Evolutionary conservation across 345 rosid species (phyloP), one percentile per base, ranked within the genome.

Genomic region (Citrus reticulata): DNA sequence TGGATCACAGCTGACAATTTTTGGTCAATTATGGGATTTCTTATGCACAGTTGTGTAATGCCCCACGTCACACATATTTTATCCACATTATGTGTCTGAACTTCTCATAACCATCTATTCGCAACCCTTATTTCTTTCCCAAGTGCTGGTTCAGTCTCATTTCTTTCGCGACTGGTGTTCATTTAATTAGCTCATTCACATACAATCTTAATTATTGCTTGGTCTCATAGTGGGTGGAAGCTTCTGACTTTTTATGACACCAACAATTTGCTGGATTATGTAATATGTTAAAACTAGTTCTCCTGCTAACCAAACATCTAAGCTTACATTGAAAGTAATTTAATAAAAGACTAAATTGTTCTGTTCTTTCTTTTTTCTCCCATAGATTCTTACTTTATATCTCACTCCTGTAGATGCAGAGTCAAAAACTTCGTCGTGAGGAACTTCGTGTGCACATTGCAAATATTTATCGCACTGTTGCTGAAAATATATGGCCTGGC

Each of bases 401-500:
- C 71, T 55, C 57, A 68, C 64, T 79, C 51, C 72, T 80, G 67
- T 77, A 80, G 60, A 70, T 82, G 86, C 93, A 96, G 98, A 88
- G 88, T 85, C 98, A 93, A 80, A 96, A 91, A 84, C 85, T 89
- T 81, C 98, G 99, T 37, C 94, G 97, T 65, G 99, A 96, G 82
- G 99, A 96, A 80, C 94, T 96, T 70, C 97, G 97, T 32, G 80
- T 82, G 39, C 97, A 94, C 81, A 88, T 94, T 61, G 97, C 98
- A 60, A 96, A 89, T 84, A 96, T 96, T 79, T 96, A 93, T 79
- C 93, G 95, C 49, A 90, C 91, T 68, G 92, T 96, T 79, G 91
- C 99, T 75, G 99, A 96, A 86, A 91, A 88, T 83, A 87, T 96
- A 83, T 96, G 99, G 99, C 99, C 98, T 77, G 95, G 98, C 76